These are phyloP conservation scores for Peronospora destructor DNA, from an alignment of 352 stramenopile genomes.

Conservation along the genomic window DNA sequence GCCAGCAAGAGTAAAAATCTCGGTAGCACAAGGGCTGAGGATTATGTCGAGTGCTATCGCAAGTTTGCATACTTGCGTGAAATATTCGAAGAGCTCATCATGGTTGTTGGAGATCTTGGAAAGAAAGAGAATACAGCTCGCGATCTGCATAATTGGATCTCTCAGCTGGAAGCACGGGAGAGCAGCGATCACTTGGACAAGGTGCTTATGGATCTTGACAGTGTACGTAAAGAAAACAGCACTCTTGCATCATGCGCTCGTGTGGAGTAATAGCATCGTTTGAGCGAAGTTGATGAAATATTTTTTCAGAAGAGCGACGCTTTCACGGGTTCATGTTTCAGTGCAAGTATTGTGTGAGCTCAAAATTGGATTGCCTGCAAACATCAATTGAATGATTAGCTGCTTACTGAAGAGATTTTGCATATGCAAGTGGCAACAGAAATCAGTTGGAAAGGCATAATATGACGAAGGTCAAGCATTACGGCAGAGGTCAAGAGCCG, in stretches of 20 bases:
- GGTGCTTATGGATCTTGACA: conserved; percentile 66
- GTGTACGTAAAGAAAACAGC: conserved; percentile 64
- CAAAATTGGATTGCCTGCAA: no score
- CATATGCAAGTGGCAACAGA: no score
- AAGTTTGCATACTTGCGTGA: conserved; percentile 78
- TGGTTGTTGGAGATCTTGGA: conserved; percentile 53
- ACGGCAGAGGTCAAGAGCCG: not conserved
- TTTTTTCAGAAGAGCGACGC: no score
- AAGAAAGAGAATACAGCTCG: conserved; percentile 71
- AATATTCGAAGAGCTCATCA: conserved; percentile 78
- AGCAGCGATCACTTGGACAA: conserved; percentile 61
- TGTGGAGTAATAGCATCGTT: conserved; percentile 4
- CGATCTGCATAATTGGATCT: conserved; percentile 81
- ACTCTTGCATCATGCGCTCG: conserved; percentile 38
- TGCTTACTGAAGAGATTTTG: not conserved
- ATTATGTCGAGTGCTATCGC: conserved; percentile 80
- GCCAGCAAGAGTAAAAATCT: conserved; percentile 33
- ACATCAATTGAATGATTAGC: no score
- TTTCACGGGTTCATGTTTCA: no score
- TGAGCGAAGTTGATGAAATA: not conserved
- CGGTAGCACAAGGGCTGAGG: conserved; percentile 20
- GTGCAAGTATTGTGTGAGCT: not conserved
- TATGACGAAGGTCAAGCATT: not conserved
- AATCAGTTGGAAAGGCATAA: no score
- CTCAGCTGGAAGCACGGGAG: conserved; percentile 67